phyloP scores from a whole-genome alignment of 768 basidiomycete genomes.

The Mycena indigotica region DNA sequence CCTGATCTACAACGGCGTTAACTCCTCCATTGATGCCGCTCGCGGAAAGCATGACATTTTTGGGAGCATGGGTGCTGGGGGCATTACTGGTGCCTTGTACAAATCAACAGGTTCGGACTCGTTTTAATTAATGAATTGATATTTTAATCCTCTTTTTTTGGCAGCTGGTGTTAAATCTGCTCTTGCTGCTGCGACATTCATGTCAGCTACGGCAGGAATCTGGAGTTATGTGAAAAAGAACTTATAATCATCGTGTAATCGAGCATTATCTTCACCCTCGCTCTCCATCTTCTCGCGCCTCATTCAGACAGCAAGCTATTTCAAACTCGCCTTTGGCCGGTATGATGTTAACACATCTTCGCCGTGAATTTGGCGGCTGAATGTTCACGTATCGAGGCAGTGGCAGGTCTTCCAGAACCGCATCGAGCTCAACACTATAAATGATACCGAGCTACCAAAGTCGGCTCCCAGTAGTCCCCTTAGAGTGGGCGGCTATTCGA shows the following conservation, averaged over 20 bases:
- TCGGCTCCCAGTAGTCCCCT: constrained; percentile 15
- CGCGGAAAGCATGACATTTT: constrained; percentile 90
- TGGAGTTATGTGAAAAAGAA: constrained; percentile 96
- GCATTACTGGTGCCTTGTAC: constrained; percentile 85
- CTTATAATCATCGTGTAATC: constrained; percentile 63
- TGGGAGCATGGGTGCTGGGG: constrained; percentile 93
- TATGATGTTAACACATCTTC: constrained; percentile 32
- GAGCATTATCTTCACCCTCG: constrained; percentile 51
- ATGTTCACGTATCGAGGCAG: constrained; percentile 44
- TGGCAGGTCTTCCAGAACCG: constrained; percentile 52
- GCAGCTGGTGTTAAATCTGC: constrained; percentile 92
- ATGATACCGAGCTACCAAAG: constrained; percentile 33
- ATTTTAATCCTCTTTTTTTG: constrained; percentile 32
- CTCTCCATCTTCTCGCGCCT: constrained; percentile 43
- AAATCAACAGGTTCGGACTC: constrained; percentile 85
- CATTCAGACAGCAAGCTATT: constrained; percentile 45
- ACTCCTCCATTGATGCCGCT: constrained; percentile 86
- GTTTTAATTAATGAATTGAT: constrained; percentile 35
- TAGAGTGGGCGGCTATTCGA: constrained; percentile 11
- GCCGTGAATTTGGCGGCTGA: constrained; percentile 44
- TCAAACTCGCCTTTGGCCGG: constrained; percentile 24
- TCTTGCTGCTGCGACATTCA: constrained; percentile 83
- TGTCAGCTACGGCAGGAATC: constrained; percentile 85
- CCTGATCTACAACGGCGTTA: constrained; percentile 93
- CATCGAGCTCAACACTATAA: constrained; percentile 46